A percentile compares a stretch with the other conserved stretches of the same genome.
Conservation (phyloP, 176 grass and related monocot species). For the Triticum dicoccoides region DNA sequence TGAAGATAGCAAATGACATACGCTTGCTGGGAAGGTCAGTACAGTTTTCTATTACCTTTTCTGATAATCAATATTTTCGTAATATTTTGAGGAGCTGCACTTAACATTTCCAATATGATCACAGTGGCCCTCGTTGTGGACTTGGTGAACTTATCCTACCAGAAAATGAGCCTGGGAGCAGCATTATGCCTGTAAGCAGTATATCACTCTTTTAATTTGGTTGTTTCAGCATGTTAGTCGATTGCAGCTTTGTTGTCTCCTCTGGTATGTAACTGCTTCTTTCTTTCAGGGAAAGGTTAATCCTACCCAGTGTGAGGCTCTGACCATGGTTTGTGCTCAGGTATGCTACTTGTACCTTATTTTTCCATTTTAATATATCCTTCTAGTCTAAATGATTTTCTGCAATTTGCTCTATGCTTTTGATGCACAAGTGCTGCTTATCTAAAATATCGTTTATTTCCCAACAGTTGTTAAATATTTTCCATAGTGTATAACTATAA, state of each 20-base stretch:
- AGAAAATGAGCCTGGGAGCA: constrained; percentile 99
- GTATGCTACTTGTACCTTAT: constrained; percentile 33
- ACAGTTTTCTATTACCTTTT: background rate
- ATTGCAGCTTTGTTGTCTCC: background rate
- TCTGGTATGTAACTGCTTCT: constrained; percentile 22
- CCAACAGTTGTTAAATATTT: background rate
- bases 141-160: constrained; percentile 95
- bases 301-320: constrained; percentile 94
- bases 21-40: constrained; percentile 84
- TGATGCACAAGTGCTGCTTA: background rate
- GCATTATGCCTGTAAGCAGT: constrained; percentile 94
- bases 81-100: background rate
- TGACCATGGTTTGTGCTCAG: constrained; percentile 99
- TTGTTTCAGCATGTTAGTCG: constrained; percentile 1
- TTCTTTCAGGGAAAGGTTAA: constrained; percentile 94
- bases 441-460: background rate
- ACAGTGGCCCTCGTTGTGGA: constrained; percentile 93
- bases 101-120: constrained; percentile 27
- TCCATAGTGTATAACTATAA: background rate
- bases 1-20: constrained; percentile 99
- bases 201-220: constrained; percentile 5
- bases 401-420: constrained; percentile 14
- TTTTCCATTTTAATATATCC: background rate
- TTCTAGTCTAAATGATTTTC: constrained; percentile 6
- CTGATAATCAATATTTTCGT: background rate